Evolutionary conservation across 257 asterid species (phyloP).

Genomic region (Solanum pinnatisectum): DNA sequence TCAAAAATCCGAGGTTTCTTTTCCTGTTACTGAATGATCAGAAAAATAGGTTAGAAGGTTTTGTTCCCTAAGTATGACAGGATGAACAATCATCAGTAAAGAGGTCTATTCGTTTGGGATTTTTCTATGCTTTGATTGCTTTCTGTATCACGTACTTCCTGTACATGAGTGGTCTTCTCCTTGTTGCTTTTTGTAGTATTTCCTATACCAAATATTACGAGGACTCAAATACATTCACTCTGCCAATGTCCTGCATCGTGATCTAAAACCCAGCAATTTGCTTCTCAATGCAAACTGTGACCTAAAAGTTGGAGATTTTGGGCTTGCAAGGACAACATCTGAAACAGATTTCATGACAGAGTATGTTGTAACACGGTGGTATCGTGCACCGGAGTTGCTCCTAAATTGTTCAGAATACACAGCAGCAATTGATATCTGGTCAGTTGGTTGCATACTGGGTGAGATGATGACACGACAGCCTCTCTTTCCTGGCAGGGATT

Average conservation of each 20-base stretch:
- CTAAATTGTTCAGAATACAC: constrained; percentile 96
- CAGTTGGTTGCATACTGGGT: constrained; percentile 96
- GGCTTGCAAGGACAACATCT: constrained; percentile 96
- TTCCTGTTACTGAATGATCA: neutral
- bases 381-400: constrained; percentile 94
- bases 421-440: constrained; percentile 95
- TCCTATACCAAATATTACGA: constrained; percentile 84
- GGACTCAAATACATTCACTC: constrained; percentile 95
- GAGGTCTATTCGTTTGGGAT: neutral
- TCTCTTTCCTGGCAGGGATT: constrained; percentile 92
- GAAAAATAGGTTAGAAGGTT: neutral
- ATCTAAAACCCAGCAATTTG: constrained; percentile 88
- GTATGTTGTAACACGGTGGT: constrained; percentile 99
- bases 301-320: constrained; percentile 85
- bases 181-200: constrained; percentile 52
- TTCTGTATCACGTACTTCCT: neutral
- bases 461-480: constrained; percentile 91
- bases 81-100: neutral
- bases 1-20: neutral
- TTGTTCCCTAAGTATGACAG: neutral
- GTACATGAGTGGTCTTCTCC: neutral
- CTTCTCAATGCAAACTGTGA: constrained; percentile 83
- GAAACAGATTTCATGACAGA: constrained; percentile 99
- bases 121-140: neutral
- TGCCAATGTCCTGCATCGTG: constrained; percentile 93